These are phyloP conservation scores for Penstemon newberryi DNA, from an alignment of 257 asterid species.

Conservation along the genomic window DNA sequence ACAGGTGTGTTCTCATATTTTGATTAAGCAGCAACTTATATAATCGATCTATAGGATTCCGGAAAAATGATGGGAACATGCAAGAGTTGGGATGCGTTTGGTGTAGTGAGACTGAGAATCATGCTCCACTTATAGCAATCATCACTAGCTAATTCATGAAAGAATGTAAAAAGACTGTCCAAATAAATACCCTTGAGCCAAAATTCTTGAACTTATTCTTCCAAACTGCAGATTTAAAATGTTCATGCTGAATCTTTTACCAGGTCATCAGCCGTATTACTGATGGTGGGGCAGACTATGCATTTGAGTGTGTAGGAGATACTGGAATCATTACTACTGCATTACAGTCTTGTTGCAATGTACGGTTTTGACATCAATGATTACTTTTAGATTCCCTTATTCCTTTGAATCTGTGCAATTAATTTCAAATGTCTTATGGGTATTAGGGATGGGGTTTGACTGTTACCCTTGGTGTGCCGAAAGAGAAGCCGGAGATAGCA, in stretches of 20 bases:
- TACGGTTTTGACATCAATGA: conserved; percentile 33
- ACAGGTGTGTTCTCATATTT: conserved; percentile 52
- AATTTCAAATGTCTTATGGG: background rate
- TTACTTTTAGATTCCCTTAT: conserved; percentile 19
- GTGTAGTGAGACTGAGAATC: background rate
- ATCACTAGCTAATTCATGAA: background rate
- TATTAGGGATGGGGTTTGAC: conserved; percentile 94
- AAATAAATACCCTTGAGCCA: background rate
- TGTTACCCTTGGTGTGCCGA: conserved; percentile 92
- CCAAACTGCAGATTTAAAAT: conserved; percentile 8
- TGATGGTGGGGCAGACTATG: conserved; percentile 91
- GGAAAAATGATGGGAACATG: background rate
- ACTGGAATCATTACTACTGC: conserved; percentile 75
- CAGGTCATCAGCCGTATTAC: conserved; percentile 78
- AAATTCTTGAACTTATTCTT: background rate
- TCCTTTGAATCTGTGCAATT: background rate
- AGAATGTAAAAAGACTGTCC: background rate
- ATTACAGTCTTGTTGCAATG: conserved; percentile 81
- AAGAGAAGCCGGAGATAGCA: conserved; percentile 68
- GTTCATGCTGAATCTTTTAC: conserved; percentile 23
- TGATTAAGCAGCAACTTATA: background rate
- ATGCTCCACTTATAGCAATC: background rate
- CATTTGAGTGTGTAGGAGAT: conserved; percentile 97
- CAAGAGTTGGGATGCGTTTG: background rate
- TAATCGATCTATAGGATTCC: background rate